A percentile compares a stretch with the other conserved stretches of the same genome.
Evolutionary conservation across 768 basidiomycete genomes (phyloP).

Genomic region (Tricholoma terreum): DNA sequence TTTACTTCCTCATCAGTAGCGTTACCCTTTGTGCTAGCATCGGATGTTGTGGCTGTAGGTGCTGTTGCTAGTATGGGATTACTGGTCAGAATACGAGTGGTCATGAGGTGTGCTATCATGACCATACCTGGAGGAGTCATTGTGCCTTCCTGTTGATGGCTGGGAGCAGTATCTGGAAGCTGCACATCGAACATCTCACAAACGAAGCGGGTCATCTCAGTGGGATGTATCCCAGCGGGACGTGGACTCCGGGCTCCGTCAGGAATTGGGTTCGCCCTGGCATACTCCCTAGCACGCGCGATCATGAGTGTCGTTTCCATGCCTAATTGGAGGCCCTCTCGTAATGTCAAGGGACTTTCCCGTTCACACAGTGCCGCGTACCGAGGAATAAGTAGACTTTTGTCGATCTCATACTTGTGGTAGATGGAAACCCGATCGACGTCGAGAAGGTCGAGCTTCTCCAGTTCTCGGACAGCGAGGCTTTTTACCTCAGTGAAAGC

Average conservation of each 20-base stretch:
- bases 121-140: constrained; percentile 16
- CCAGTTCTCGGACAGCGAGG: constrained; percentile 59
- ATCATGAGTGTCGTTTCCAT: constrained; percentile 49
- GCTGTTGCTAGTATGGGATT: neutral
- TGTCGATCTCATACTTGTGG: constrained; percentile 46
- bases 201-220: constrained; percentile 16
- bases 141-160: constrained; percentile 1
- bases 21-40: neutral
- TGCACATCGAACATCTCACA: constrained; percentile 11
- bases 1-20: neutral
- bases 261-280: constrained; percentile 28
- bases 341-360: constrained; percentile 45
- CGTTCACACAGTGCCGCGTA: constrained; percentile 55
- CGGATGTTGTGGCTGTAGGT: neutral
- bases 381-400: constrained; percentile 47
- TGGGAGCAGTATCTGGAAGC: neutral
- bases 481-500: constrained; percentile 52
- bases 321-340: constrained; percentile 56
- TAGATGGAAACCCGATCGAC: constrained; percentile 57
- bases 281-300: constrained; percentile 47
- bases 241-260: constrained; percentile 17
- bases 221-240: constrained; percentile 6
- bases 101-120: constrained; percentile 5
- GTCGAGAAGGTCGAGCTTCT: constrained; percentile 42
- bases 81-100: neutral